Base-by-base conservation (phyloP, 176 grass and related monocot species). In the Cenchrus fungigraminus region DNA sequence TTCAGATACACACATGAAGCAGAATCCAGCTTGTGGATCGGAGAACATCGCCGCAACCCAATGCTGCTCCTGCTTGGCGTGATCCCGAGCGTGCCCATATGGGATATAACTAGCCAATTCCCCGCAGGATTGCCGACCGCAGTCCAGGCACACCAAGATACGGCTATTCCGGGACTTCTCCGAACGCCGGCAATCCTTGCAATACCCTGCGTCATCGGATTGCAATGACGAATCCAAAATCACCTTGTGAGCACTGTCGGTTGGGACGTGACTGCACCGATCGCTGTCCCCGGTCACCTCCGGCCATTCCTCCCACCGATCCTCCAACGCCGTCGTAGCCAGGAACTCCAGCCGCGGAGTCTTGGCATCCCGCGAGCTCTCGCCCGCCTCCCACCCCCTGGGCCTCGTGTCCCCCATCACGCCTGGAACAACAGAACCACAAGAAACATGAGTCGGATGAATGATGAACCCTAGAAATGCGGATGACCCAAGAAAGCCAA, bases 101-200 rank as follows among this genome's bases (percentile, higher is more conserved):
- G 95, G 95, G 16, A 85, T 68, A 2, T 65, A 64, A 13, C 0
- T 63, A 54, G 3, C 85, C 83, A 10, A 57, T 57, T 44, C 65
- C 52, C 50, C 79, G 28, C 96, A 98, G 46, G 84, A 81, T 61
- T 64, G 68, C 31, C 44, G 82, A 40, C 62, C 31, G 68, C 91
- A 98, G 25, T 93, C 86, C 44, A 92, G 87, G 89, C 96, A 95
- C 31, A 94, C 86, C 93, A 92, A 77, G 73, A 88, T 67, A 0
- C 54, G 64, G 28, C 32, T 54, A 7, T 63, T 56, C 65, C 0
- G 4, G 13, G 14, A 8, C 55, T 78, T 68, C 61, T 83, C 29
- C 4, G 60, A 53, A 16, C 86, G 54, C 22, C 49, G 57, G 77
- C 49, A 81, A 59, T 75, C 74, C 71, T 76, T 71, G 6, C 91